phyloP scores from a whole-genome alignment of 2,329 filamentous ascomycete species.

The Paecilomyces niveus region DNA sequence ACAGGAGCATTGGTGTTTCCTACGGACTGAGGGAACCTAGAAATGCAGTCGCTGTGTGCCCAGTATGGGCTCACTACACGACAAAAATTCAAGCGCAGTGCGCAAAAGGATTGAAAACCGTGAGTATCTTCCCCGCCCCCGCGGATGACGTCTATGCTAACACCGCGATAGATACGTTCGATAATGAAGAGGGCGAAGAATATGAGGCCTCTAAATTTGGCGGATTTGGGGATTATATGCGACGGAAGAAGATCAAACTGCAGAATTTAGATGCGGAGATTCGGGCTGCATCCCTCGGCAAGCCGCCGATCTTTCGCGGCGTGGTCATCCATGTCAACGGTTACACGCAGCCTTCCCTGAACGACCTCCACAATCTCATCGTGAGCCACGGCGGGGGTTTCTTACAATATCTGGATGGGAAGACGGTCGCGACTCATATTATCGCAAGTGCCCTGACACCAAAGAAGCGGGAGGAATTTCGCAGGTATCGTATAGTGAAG shows the following conservation, averaged over 20 bases:
- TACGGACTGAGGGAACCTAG: neutral
- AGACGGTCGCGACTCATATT: constrained; percentile 93
- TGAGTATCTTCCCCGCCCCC: constrained; percentile 17
- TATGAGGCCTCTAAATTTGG: constrained; percentile 83
- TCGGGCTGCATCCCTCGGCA: constrained; percentile 59
- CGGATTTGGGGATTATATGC: constrained; percentile 85
- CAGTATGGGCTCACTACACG: constrained; percentile 56
- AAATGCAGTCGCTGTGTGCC: constrained; percentile 6
- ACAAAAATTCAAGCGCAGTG: constrained; percentile 52
- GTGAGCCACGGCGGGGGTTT: constrained; percentile 93
- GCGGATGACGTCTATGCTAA: constrained; percentile 3
- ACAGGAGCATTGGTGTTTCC: neutral
- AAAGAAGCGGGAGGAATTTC: constrained; percentile 87
- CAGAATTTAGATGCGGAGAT: constrained; percentile 87
- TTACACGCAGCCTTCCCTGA: constrained; percentile 89
- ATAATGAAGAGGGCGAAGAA: constrained; percentile 79
- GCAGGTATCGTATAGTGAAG: constrained; percentile 82
- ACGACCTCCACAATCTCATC: constrained; percentile 78
- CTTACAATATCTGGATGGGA: constrained; percentile 87
- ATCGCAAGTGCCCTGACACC: constrained; percentile 84
- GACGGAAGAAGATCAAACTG: constrained; percentile 92
- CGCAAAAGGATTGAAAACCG: constrained; percentile 58
- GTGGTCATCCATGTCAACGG: constrained; percentile 89
- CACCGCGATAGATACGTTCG: constrained; percentile 55
- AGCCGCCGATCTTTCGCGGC: constrained; percentile 81